Percentiles rank a stretch among this genome's conserved stretches.
phyloP scores from a whole-genome alignment of 176 grass and related monocot species.

The Oryza brachyantha region DNA sequence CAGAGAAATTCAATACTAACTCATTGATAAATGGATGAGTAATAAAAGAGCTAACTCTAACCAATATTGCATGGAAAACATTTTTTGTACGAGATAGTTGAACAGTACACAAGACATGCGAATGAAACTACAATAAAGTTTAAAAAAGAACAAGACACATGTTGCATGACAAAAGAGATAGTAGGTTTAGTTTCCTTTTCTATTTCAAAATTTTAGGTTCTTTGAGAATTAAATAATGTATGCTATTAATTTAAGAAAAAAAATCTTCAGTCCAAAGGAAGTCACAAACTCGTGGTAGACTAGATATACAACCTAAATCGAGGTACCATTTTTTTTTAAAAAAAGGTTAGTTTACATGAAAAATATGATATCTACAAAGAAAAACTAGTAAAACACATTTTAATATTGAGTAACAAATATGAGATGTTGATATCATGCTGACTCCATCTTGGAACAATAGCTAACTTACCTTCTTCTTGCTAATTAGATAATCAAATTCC shows the following conservation, averaged over 20 bases:
- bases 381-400: too few relatives aligned
- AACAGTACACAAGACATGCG: neutral
- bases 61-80: neutral
- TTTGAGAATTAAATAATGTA: neutral
- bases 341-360: neutral
- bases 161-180: neutral
- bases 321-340: neutral
- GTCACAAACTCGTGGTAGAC: neutral
- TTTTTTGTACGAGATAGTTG: neutral
- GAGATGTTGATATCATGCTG: too few relatives aligned
- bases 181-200: neutral
- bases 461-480: constrained; percentile 71
- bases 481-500: constrained; percentile 84
- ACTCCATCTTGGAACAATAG: neutral
- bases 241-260: neutral
- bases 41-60: neutral
- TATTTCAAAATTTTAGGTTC: neutral
- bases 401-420: too few relatives aligned
- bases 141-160: neutral
- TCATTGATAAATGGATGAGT: neutral
- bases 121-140: neutral
- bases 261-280: neutral
- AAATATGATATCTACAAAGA: neutral
- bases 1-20: neutral
- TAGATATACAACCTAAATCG: neutral